Base-by-base conservation (phyloP, 2,329 filamentous ascomycete species). In the Fusarium sp. region DNA sequence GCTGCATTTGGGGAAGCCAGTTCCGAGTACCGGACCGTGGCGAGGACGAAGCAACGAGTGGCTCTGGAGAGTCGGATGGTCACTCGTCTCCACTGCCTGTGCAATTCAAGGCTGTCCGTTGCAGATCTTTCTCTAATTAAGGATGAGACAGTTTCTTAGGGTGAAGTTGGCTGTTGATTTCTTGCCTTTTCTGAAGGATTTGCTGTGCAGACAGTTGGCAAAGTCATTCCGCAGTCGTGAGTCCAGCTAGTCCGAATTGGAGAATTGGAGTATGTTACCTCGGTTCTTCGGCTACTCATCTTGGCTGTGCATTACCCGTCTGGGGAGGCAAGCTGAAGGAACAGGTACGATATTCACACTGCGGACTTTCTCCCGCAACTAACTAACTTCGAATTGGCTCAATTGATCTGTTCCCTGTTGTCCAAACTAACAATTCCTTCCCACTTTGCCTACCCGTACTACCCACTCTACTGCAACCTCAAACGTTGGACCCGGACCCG, bases 21-120 rank as follows among this genome's bases (percentile, higher is more conserved):
- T 22, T 41, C 35, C 33, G 40, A 19, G 19, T 17, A 20, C n/a
- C 33, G 35, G 45, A 17, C 60, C 58, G 44, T 26, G 44, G 10
- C 4, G 19, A 57, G 32, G 13, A 20, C 30, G n/a, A 41, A 22
- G 15, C 39, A 64, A 5, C 13, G 33, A 58, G 33, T 63, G 59
- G 52, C 22, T 17, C 24, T 19, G 9, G 2, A 20, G n/a, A 24
- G 30, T 54, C 30, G n/a, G 20, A 5, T n/a, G 35, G 28, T 55
- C 26, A 26, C 3, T 6, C 11, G 35, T 17, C 43, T 33, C 61
- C 61, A 59, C 61, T 19, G 20, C 6, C 17, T 41, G 45, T 64
- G 51, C 51, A 40, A n/a, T 32, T 14, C 22, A 26, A 2, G 17
- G 17, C 11, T 24, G 13, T 22, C 30, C 22, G 47, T 37, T 22